These are phyloP conservation scores for Chlorella sp. DNA, from an alignment of 139 green algal genomes.

Conservation along the genomic window DNA sequence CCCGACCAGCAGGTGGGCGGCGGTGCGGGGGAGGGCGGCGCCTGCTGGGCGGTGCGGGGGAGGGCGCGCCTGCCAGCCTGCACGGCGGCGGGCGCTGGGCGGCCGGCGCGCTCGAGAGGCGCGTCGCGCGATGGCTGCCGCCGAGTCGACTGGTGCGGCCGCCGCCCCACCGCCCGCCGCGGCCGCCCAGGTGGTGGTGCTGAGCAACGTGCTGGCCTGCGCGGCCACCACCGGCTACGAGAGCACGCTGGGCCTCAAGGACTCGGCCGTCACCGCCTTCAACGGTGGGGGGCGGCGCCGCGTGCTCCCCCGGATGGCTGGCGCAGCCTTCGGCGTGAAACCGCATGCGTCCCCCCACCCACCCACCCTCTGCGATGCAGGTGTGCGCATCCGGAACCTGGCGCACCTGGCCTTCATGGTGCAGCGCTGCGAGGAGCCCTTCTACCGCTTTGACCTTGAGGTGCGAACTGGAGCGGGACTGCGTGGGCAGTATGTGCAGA, in stretches of 20 bases:
- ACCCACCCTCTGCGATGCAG: no score
- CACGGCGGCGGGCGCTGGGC: no score
- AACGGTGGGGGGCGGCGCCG: no score
- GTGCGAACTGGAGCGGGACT: no score
- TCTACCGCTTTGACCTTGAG: conserved; percentile 80
- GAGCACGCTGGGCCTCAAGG: conserved; percentile 4
- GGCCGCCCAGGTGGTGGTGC: conserved; percentile 66
- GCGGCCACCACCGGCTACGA: conserved; percentile 88
- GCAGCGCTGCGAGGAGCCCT: conserved; percentile 33
- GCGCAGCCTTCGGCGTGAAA: no score
- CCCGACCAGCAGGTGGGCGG: conserved; percentile 17
- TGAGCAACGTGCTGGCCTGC: conserved; percentile 79
- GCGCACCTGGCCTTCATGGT: conserved; percentile 76
- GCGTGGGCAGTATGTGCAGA: no score
- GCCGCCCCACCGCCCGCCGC: no score
- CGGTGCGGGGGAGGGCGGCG: not conserved
- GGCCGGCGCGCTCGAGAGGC: not conserved
- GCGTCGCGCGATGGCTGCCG: not conserved
- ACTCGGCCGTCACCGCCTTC: conserved; percentile 47
- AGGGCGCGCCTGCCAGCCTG: no score
- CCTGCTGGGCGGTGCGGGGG: not conserved
- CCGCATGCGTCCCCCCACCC: no score
- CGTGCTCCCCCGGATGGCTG: no score
- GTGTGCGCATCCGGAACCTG: conserved; percentile 69
- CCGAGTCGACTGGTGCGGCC: no score